A percentile compares a stretch with the other conserved stretches of the same genome.
Evolutionary conservation across 2,329 filamentous ascomycete species (phyloP).

Genomic region (Arachnomyces sp.): DNA sequence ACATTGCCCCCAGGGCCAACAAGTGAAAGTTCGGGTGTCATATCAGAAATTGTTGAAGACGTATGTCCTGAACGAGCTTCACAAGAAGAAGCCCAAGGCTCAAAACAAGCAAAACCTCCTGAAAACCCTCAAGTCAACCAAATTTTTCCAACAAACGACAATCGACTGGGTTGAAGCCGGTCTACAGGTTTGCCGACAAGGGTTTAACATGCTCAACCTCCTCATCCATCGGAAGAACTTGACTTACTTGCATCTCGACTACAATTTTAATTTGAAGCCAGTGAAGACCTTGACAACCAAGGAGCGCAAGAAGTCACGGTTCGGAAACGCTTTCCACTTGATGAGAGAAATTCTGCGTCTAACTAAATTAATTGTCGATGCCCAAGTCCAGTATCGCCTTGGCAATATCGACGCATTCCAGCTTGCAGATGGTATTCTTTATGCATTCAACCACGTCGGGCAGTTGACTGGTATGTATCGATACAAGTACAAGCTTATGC

Average conservation of each 20-base stretch:
- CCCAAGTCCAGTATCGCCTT: conserved; percentile 92
- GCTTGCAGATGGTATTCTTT: conserved; percentile 95
- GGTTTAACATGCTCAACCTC: conserved; percentile 98
- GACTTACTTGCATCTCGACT: conserved; percentile 95
- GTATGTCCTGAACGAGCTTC: conserved; percentile 90
- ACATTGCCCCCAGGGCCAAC: conserved; percentile 82
- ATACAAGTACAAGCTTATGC: conserved; percentile 99
- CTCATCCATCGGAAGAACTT: conserved; percentile 97
- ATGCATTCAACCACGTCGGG: conserved; percentile 97
- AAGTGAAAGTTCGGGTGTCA: conserved; percentile 93
- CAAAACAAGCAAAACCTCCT: conserved; percentile 91
- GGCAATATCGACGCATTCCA: conserved; percentile 99
- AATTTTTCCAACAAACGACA: conserved; percentile 98
- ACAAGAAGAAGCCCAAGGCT: conserved; percentile 91
- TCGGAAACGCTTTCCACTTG: conserved; percentile 96
- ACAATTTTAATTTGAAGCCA: conserved; percentile 98
- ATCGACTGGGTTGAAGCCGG: conserved; percentile 99
- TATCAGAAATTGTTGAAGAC: conserved; percentile 97
- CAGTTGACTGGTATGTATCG: conserved; percentile 99
- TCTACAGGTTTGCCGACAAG: conserved; percentile 93
- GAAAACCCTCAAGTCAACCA: conserved; percentile 84
- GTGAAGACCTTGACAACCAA: conserved; percentile 98
- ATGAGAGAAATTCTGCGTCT: conserved; percentile 96
- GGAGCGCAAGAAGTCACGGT: conserved; percentile 97
- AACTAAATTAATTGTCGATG: conserved; percentile 96